These are phyloP conservation scores for Herpetomonas tarakana DNA, from an alignment of 208 protist species.

Conservation along the genomic window DNA sequence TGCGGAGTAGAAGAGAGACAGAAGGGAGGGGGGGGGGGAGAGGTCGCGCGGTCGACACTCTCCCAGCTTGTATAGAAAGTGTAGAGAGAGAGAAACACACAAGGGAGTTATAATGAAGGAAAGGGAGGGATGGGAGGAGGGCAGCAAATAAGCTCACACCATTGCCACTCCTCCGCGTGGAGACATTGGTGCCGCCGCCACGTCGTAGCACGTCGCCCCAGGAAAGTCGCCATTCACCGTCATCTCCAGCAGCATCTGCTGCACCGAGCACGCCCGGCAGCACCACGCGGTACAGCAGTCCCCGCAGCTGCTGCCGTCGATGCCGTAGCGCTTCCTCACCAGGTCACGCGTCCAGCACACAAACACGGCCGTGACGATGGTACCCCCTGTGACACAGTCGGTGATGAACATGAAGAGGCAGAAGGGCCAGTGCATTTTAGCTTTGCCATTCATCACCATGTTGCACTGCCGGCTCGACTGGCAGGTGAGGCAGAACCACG, in stretches of 20 bases:
- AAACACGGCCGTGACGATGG: conserved; percentile 3
- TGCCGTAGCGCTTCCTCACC: conserved; percentile 17
- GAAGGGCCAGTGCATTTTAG: conserved; percentile 24
- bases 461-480: conserved; percentile 51
- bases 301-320: conserved; percentile 6
- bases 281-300: conserved; percentile 29
- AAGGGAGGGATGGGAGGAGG: not conserved
- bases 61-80: not conserved
- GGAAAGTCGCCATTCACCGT: conserved; percentile 49
- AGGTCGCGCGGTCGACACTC: not conserved
- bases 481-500: conserved; percentile 40
- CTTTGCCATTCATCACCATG: conserved; percentile 20
- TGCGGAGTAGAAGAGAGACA: not conserved
- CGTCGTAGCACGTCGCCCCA: conserved; percentile 39
- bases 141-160: conserved; percentile 2
- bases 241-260: conserved; percentile 70
- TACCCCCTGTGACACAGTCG: not conserved
- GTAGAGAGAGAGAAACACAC: not conserved
- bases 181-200: not conserved
- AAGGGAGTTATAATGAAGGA: not conserved
- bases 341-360: conserved; percentile 14
- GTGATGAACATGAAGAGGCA: conserved; percentile 8
- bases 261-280: conserved; percentile 31
- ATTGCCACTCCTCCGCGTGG: conserved; percentile 24
- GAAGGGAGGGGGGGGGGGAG: not conserved